Percentiles rank a stretch among this genome's conserved stretches.
phyloP scores from a whole-genome alignment of 345 rosid species.

The Trapa incisa region DNA sequence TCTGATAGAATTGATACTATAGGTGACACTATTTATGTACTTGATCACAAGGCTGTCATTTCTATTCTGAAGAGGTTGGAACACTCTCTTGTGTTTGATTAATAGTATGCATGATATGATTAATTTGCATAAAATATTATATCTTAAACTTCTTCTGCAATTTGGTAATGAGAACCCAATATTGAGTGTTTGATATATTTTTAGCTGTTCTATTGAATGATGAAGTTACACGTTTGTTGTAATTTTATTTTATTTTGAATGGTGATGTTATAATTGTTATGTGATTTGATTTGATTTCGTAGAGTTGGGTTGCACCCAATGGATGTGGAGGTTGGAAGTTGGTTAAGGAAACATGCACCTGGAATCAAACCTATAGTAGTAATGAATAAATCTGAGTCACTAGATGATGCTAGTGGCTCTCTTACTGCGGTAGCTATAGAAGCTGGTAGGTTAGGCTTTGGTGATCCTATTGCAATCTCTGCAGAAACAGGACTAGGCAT shows the following conservation, averaged over 20 bases:
- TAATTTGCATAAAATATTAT: neutral
- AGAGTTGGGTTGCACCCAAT: conserved; percentile 87
- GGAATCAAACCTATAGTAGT: conserved; percentile 56
- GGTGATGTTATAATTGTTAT: neutral
- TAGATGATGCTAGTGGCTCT: conserved; percentile 41
- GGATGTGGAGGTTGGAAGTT: conserved; percentile 88
- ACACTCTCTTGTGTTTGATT: neutral
- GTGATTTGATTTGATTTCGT: conserved; percentile 11
- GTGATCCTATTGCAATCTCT: conserved; percentile 82
- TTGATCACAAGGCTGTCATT: neutral
- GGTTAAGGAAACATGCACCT: conserved; percentile 79
- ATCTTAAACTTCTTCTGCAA: neutral
- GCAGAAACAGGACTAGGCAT: conserved; percentile 96
- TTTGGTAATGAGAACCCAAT: neutral
- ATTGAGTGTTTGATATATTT: neutral
- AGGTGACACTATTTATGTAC: neutral
- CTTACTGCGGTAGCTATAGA: conserved; percentile 58
- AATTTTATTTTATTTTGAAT: conserved; percentile 6
- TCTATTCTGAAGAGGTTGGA: neutral
- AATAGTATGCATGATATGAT: neutral
- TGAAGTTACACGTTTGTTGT: neutral
- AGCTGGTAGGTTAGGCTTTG: conserved; percentile 59
- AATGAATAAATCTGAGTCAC: conserved; percentile 82
- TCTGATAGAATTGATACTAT: neutral
- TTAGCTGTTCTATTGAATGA: neutral